These are phyloP conservation scores for Mycosphaerella sp. DNA, from an alignment of 2,329 filamentous ascomycete species.

Conservation along the genomic window DNA sequence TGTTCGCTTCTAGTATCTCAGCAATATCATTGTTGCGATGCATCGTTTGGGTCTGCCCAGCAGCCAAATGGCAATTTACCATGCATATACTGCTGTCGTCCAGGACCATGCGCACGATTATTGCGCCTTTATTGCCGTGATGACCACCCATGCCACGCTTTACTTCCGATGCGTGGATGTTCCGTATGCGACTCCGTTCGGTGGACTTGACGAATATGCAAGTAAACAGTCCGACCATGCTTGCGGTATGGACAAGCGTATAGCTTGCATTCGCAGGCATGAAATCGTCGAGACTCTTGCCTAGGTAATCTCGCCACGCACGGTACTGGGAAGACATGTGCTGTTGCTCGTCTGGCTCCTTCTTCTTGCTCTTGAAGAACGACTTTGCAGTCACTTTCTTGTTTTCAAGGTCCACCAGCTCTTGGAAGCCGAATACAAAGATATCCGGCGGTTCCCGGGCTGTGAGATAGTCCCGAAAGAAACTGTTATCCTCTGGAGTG, in stretches of 20 bases:
- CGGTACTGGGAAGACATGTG: slow-evolving; percentile 96
- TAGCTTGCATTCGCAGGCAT: slow-evolving; percentile 74
- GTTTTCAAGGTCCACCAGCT: slow-evolving; percentile 95
- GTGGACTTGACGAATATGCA: slow-evolving; percentile 88
- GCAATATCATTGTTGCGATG: slow-evolving; percentile 90
- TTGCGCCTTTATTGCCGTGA: slow-evolving; percentile 93
- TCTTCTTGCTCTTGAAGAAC: slow-evolving; percentile 75
- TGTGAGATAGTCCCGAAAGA: slow-evolving; percentile 73
- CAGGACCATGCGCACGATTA: slow-evolving; percentile 83
- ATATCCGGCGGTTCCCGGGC: slow-evolving; percentile 79
- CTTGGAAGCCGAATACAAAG: slow-evolving; percentile 92
- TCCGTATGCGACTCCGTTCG: slow-evolving; percentile 67
- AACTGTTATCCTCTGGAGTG: slow-evolving; percentile 62
- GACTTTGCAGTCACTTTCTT: slow-evolving; percentile 96
- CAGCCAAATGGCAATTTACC: slow-evolving; percentile 94
- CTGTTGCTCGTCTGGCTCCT: slow-evolving; percentile 77
- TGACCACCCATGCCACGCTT: slow-evolving; percentile 94
- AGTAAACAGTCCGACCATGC: slow-evolving; percentile 89
- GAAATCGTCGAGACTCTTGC: slow-evolving; percentile 73
- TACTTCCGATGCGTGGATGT: slow-evolving; percentile 73
- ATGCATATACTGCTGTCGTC: slow-evolving; percentile 95
- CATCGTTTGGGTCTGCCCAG: slow-evolving; percentile 83
- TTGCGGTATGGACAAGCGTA: slow-evolving; percentile 78
- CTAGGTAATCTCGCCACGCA: slow-evolving; percentile 88
- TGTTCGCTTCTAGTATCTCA: slow-evolving; percentile 72